A percentile compares a stretch with the other conserved stretches of the same genome.
These are phyloP conservation scores for Trapa bicornis DNA, from an alignment of 345 rosid species.

Conservation along the genomic window DNA sequence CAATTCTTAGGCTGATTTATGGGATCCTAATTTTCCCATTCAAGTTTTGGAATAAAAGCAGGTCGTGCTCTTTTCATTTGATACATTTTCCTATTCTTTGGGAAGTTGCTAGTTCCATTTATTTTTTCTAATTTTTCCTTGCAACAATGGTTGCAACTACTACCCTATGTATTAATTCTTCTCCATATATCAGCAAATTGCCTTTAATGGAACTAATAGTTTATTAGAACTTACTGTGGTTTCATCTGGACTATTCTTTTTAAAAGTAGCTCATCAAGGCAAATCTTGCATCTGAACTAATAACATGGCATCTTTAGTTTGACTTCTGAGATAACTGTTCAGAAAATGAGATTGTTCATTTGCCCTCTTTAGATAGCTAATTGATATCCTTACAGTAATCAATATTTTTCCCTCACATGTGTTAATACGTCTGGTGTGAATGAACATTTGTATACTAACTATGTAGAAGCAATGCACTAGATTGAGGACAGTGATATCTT, in stretches of 20 bases:
- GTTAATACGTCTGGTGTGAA: constrained; percentile 81
- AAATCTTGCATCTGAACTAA: neutral
- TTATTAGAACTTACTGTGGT: neutral
- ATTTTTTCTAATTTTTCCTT: neutral
- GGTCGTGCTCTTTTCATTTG: neutral
- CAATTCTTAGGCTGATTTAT: neutral
- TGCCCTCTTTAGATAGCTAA: neutral
- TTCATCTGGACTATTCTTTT: neutral
- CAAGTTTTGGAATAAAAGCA: neutral
- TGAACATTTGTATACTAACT: constrained; percentile 72
- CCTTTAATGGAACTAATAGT: neutral
- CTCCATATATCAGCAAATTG: neutral
- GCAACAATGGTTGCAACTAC: neutral
- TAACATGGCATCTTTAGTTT: neutral
- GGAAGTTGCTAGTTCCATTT: neutral
- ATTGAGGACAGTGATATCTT: constrained; percentile 72
- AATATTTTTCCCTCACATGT: constrained; percentile 28
- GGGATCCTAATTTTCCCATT: neutral
- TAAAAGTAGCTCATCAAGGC: no score
- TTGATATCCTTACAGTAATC: neutral
- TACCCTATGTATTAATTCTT: neutral
- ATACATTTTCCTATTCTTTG: neutral
- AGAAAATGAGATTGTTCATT: neutral
- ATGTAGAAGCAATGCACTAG: constrained; percentile 67
- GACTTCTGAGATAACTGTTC: neutral